Percentiles rank a stretch among this genome's conserved stretches.
Evolutionary conservation across 1,284 basidiomycete genomes (phyloP).

Genomic region (Pseudozyma thailandica): DNA sequence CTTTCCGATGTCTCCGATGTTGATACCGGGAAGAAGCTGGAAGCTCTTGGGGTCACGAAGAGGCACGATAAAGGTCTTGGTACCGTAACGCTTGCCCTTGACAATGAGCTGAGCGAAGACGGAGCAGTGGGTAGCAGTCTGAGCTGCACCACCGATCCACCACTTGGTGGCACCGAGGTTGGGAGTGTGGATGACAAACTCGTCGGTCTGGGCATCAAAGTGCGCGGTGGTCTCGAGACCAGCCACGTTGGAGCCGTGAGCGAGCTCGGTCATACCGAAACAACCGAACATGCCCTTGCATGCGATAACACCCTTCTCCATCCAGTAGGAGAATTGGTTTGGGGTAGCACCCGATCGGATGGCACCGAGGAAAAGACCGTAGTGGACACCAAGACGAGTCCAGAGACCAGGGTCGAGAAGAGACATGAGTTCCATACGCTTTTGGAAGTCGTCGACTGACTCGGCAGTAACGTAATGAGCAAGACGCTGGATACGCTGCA

Average conservation of each 20-base stretch:
- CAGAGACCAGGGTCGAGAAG: constrained; percentile 72
- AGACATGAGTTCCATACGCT: constrained; percentile 71
- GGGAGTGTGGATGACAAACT: constrained; percentile 73
- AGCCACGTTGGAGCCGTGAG: constrained; percentile 73
- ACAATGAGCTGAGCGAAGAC: constrained; percentile 73
- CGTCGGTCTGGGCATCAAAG: constrained; percentile 72
- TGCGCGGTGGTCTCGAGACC: constrained; percentile 74
- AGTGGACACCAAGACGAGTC: constrained; percentile 73
- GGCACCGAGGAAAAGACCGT: constrained; percentile 72
- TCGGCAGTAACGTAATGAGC: constrained; percentile 65
- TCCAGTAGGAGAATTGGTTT: constrained; percentile 71
- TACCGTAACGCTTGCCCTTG: constrained; percentile 72
- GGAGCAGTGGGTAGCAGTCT: constrained; percentile 73
- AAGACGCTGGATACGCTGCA: constrained; percentile 55
- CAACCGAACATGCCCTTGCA: constrained; percentile 69
- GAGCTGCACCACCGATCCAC: constrained; percentile 73
- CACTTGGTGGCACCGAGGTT: constrained; percentile 67
- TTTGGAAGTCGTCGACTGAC: constrained; percentile 69
- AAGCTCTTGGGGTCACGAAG: constrained; percentile 72
- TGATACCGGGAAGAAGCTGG: constrained; percentile 70
- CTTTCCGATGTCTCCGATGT: constrained; percentile 74
- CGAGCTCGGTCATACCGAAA: constrained; percentile 73
- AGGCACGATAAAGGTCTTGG: constrained; percentile 70
- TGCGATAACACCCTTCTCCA: constrained; percentile 70
- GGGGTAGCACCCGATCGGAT: constrained; percentile 50